Evolutionary conservation across 2,329 filamentous ascomycete genomes (phyloP), one percentile per base, ranked within the genome.

Genomic region (Colletotrichum caudatum): DNA sequence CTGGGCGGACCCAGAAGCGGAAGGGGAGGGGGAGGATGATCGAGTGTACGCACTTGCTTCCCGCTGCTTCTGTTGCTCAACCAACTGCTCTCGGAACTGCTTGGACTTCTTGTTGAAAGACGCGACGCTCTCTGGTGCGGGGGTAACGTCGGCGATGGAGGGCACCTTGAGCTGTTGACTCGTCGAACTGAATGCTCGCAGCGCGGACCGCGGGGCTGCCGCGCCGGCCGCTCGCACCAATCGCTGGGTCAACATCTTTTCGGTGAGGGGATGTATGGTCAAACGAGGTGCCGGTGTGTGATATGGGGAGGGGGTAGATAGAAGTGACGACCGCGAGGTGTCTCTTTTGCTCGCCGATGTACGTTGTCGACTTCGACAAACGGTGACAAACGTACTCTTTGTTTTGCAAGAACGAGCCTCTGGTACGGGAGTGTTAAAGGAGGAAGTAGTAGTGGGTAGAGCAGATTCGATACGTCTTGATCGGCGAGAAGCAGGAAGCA

Each of bases 41-140:
- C 79, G 71, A 67, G 78, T 75, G 76, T 83, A 87, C 87, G 83
- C 85, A 97, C 94, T 95, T 88, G 94, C 93, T 91, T 93, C 91
- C 86, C 92, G 90, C 84, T 93, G 93, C 85, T 92, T 93, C 83
- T 93, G 91, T 80, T 90, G 91, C 82, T 92, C 89, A 77, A 91
- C 88, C 78, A 97, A 85, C 81, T 93, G 90, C 82, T 95, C 91
- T 80, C 96, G 93, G 84, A 98, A 98, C 78, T 91, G 88, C 82
- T 92, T 92, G 85, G 97, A 95, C 82, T 92, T 94, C 78, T 87
- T 84, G 80, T 93, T 94, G 87, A 98, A 99, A 68, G 88, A 86
- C 64, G 91, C 86, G 75, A 93, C 91, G 73, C 90, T 89, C 74
- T 93, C 86, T 60, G 91, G 89, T 57, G 81, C 80, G 23, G 83